Conservation (phyloP, 805 yeast species). For the Yamadazyma ubonensis region DNA sequence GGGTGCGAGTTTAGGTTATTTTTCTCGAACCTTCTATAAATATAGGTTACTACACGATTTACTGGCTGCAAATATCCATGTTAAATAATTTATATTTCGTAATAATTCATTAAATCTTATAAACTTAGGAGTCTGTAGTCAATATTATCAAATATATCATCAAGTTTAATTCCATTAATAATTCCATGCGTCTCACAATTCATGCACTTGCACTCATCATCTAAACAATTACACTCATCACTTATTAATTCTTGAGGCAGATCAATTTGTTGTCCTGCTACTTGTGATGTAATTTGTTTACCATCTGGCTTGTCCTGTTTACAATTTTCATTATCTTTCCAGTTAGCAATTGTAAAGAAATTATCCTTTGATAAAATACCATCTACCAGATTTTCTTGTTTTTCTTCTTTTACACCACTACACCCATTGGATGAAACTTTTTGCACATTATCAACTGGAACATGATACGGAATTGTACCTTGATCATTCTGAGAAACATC, state of each 20-base stretch:
- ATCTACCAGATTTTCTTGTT: background rate
- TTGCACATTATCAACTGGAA: too few relatives aligned
- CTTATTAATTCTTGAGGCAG: slow-evolving; percentile 3
- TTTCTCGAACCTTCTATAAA: slow-evolving; percentile 5
- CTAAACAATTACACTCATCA: slow-evolving; percentile 26
- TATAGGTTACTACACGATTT: background rate
- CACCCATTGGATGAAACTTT: too few relatives aligned
- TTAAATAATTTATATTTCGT: too few relatives aligned
- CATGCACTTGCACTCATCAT: slow-evolving; percentile 33
- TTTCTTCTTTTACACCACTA: too few relatives aligned
- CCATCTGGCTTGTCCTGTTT: background rate
- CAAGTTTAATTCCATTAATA: slow-evolving; percentile 41
- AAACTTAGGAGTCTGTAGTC: slow-evolving; percentile 10
- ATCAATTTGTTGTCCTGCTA: slow-evolving; percentile 7
- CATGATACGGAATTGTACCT: too few relatives aligned
- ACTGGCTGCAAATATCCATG: background rate
- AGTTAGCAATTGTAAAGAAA: background rate
- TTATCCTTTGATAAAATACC: background rate
- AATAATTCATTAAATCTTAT: too few relatives aligned
- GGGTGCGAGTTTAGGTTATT: background rate
- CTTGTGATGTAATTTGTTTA: background rate
- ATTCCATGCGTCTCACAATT: slow-evolving; percentile 47
- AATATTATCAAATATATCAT: slow-evolving; percentile 30
- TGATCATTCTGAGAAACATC: too few relatives aligned
- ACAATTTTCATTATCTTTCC: background rate